phyloP scores from a whole-genome alignment of 495 filamentous ascomycete species.

The Astrothelium macrocarpum region DNA sequence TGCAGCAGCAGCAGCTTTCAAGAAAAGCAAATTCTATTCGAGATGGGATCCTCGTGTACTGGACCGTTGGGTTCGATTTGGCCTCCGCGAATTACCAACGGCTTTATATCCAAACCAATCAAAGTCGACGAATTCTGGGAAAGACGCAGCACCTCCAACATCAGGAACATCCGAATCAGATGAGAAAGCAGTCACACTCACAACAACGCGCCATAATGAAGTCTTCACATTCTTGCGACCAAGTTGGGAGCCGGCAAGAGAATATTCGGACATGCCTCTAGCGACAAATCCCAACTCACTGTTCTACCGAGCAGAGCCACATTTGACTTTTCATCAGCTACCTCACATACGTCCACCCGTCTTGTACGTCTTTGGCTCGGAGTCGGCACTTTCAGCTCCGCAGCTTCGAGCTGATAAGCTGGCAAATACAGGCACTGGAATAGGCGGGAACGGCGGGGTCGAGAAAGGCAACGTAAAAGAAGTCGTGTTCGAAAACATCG shows the following conservation, averaged over 20 bases:
- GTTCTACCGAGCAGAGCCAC: conserved; percentile 71
- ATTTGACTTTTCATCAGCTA: conserved; percentile 51
- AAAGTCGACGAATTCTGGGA: too few relatives aligned
- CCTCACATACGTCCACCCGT: conserved; percentile 65
- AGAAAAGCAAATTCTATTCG: conserved; percentile 34
- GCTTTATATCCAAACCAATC: conserved; percentile 20
- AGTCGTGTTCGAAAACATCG: conserved; percentile 53
- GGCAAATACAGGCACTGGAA: conserved; percentile 51
- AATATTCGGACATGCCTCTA: conserved; percentile 29
- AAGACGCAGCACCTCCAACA: conserved; percentile 7
- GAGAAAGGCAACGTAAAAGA: conserved; percentile 58
- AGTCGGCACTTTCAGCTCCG: conserved; percentile 52
- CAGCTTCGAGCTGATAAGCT: conserved; percentile 46
- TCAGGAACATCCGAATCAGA: background rate
- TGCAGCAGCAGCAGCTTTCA: conserved; percentile 28
- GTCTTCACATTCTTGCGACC: conserved; percentile 34
- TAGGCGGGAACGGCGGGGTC: conserved; percentile 59
- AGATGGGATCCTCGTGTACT: conserved; percentile 34
- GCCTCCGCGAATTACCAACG: conserved; percentile 34
- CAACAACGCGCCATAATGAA: conserved; percentile 35
- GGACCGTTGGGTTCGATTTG: conserved; percentile 32
- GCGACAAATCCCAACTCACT: conserved; percentile 33
- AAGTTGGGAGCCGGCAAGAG: conserved; percentile 27
- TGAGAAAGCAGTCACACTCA: conserved; percentile 29
- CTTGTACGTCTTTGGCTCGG: conserved; percentile 68